These are phyloP conservation scores for Brettanomyces naardenensis DNA, from an alignment of 805 yeast species.

Conservation along the genomic window DNA sequence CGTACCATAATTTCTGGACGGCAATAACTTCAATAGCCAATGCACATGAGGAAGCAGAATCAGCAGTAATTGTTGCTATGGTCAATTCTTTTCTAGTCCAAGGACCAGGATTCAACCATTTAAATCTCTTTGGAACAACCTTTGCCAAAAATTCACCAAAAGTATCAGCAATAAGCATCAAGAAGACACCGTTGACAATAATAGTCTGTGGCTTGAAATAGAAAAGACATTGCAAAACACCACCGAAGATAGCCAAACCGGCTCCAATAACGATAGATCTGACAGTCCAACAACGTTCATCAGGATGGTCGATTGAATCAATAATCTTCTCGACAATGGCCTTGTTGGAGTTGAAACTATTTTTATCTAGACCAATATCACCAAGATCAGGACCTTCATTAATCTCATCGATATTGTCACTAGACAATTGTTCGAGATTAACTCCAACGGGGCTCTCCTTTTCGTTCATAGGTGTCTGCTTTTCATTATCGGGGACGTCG, in stretches of 20 bases:
- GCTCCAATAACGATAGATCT: conserved; percentile 27
- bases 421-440: background rate
- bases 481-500: background rate
- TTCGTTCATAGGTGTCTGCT: background rate
- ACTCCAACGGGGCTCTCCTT: background rate
- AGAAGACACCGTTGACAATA: conserved; percentile 25
- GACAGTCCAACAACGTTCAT: conserved; percentile 29
- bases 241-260: conserved; percentile 28
- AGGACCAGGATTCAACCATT: conserved; percentile 34
- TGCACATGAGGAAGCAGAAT: conserved; percentile 25
- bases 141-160: conserved; percentile 23
- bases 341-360: conserved; percentile 1
- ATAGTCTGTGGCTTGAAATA: conserved; percentile 30
- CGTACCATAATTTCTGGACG: conserved; percentile 27
- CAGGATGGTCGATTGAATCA: conserved; percentile 30
- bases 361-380: background rate
- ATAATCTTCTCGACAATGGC: conserved; percentile 19
- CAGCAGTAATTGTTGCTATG: conserved; percentile 30
- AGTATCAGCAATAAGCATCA: conserved; percentile 25
- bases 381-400: background rate
- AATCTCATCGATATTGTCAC: background rate
- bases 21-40: conserved; percentile 26
- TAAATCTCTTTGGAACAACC: conserved; percentile 20
- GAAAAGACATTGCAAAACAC: conserved; percentile 28
- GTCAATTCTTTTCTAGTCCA: conserved; percentile 38